Evolutionary conservation across 139 green algal genomes (phyloP).

Genomic region (Chlamydomonas eustigma): DNA sequence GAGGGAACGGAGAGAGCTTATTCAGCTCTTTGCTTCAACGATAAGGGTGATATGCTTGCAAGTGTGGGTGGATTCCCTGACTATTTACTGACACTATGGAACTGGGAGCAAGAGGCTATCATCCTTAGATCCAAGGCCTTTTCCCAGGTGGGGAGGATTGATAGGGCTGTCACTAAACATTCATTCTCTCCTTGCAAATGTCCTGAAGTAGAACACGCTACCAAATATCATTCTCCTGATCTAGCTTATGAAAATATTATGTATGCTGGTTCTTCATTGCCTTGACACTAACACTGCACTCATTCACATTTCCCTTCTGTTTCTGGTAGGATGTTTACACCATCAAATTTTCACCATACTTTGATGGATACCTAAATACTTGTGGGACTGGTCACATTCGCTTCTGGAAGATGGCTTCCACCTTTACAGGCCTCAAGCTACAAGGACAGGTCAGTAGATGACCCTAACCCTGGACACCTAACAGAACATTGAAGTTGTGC

Average conservation of each 20-base stretch:
- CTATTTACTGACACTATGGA: slow-evolving; percentile 79
- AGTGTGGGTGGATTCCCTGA: slow-evolving; percentile 71
- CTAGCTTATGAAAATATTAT: no score
- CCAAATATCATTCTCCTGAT: no score
- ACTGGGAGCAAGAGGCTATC: slow-evolving; percentile 61
- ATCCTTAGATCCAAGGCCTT: slow-evolving; percentile 78
- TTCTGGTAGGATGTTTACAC: slow-evolving; percentile 57
- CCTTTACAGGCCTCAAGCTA: slow-evolving; percentile 90
- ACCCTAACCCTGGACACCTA: no score
- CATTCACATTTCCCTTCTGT: no score
- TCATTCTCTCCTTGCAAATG: slow-evolving; percentile 1
- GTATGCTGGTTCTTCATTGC: no score
- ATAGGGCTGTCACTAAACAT: no score
- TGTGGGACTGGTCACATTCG: slow-evolving; percentile 75
- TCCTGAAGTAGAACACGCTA: no score
- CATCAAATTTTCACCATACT: slow-evolving; percentile 63
- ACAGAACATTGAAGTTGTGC: no score
- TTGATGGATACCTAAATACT: slow-evolving; percentile 39
- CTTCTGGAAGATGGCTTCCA: slow-evolving; percentile 84
- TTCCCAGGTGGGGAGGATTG: slow-evolving; percentile 44
- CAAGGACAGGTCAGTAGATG: slow-evolving; percentile 36
- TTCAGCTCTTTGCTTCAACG: slow-evolving; percentile 53
- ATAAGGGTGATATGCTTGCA: slow-evolving; percentile 60
- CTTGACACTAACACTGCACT: no score
- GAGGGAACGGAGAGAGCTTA: slow-evolving; percentile 66